phyloP scores from a whole-genome alignment of 2,329 filamentous ascomycete species.

The Fonsecaea erecta region DNA sequence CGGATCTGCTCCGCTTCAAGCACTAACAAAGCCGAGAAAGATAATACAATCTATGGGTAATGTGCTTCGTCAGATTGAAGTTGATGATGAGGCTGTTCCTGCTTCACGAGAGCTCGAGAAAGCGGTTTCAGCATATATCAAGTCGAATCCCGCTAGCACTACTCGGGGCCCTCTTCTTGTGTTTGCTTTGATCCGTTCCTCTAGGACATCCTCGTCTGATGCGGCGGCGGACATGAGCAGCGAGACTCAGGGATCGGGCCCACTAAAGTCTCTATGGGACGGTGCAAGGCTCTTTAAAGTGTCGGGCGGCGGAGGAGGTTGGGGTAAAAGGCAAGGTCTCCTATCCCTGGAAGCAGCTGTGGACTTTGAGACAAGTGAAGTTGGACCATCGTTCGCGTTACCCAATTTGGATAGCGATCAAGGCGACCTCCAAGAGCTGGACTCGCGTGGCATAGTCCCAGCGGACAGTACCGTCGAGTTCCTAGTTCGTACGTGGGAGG shows the following conservation, averaged over 20 bases:
- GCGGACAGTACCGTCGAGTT: constrained; percentile 29
- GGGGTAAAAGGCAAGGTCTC: constrained; percentile 38
- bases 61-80: constrained; percentile 34
- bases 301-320: constrained; percentile 38
- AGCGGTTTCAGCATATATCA: constrained; percentile 22
- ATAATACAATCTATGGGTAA: constrained; percentile 37
- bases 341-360: constrained; percentile 36
- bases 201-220: background rate
- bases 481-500: constrained; percentile 1
- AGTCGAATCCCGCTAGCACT: constrained; percentile 9
- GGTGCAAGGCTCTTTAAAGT: constrained; percentile 34
- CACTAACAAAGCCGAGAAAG: constrained; percentile 30
- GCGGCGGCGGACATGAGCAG: background rate
- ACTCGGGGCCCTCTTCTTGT: constrained; percentile 22
- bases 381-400: constrained; percentile 12
- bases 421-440: background rate
- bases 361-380: constrained; percentile 14
- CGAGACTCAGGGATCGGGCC: background rate
- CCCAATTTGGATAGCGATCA: constrained; percentile 21
- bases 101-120: constrained; percentile 37
- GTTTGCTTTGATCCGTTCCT: constrained; percentile 31
- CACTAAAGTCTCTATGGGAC: constrained; percentile 13
- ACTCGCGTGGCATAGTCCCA: constrained; percentile 21
- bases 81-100: constrained; percentile 25
- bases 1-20: constrained; percentile 24